These are phyloP conservation scores for Aquilaria sinensis DNA, from an alignment of 345 rosid species.

Conservation along the genomic window DNA sequence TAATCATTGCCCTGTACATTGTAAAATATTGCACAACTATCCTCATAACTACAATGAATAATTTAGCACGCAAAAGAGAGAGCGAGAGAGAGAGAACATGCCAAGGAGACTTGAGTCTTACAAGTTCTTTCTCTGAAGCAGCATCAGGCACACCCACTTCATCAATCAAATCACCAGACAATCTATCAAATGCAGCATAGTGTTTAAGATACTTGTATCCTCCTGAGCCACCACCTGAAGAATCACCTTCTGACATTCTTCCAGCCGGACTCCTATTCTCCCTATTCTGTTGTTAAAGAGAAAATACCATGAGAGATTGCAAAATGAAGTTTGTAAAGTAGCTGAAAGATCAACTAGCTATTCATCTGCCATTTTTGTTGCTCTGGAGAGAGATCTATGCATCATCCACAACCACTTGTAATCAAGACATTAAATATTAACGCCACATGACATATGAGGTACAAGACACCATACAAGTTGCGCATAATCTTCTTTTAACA, in stretches of 20 bases:
- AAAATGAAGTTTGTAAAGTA: not conserved
- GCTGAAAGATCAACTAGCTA: not conserved
- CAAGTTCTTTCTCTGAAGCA: slow-evolving; percentile 83
- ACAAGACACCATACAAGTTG: too few relatives aligned
- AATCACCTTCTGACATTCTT: slow-evolving; percentile 12
- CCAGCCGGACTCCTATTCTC: slow-evolving; percentile 23
- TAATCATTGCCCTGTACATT: slow-evolving; percentile 68
- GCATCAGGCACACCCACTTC: slow-evolving; percentile 54
- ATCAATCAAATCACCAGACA: slow-evolving; percentile 33
- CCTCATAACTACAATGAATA: slow-evolving; percentile 1
- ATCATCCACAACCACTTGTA: too few relatives aligned
- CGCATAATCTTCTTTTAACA: too few relatives aligned
- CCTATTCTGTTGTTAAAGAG: slow-evolving; percentile 16
- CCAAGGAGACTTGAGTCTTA: slow-evolving; percentile 16
- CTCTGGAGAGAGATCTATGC: too few relatives aligned
- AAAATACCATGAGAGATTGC: slow-evolving; percentile 12
- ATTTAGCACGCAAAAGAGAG: too few relatives aligned
- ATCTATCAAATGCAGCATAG: slow-evolving; percentile 27
- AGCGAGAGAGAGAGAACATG: not conserved
- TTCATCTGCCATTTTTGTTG: too few relatives aligned
- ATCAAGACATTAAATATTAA: too few relatives aligned
- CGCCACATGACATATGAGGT: too few relatives aligned
- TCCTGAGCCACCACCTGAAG: slow-evolving; percentile 19
- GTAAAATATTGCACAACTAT: not conserved
- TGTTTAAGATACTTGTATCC: slow-evolving; percentile 30